Evolutionary conservation across 768 basidiomycete species (phyloP), one percentile per base, ranked within the genome.

Genomic region (Boletellus sp.): DNA sequence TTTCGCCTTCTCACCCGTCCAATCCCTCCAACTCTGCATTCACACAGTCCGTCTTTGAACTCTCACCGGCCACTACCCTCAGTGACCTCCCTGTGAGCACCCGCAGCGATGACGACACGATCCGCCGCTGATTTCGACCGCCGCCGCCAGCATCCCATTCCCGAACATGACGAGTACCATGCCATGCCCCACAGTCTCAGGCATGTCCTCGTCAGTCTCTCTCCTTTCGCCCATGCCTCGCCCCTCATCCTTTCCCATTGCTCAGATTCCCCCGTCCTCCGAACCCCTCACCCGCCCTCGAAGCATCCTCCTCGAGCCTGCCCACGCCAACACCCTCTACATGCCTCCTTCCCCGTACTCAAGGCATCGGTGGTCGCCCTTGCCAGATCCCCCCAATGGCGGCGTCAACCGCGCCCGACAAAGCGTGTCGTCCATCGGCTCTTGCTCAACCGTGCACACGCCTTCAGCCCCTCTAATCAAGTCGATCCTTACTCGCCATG

Each of bases 401-500:
- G 48, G 44, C 8, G 33, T 63, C 26, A 48, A 42, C 26, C 71
- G 69, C 20, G 62, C 68, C 10, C 48, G 70, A 34, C 66, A 65
- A 32, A 68, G 74, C 35, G 65, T 69, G 3, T 76, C 75, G 17
- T 77, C 75, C 28, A 65, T 74, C 12, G 59, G 57, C 19, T 68
- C 66, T 10, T 66, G 55, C 38, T 67, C 66, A 11, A 66, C 68
- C 43, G 37, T 54, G 17, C 65, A 69, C 9, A 61, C 66, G 2
- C 54, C 55, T 36, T 53, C 59, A 10, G 16, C 42, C 3, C 41
- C 43, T 13, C 60, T 57, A 16, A 70, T 76, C 26, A 83, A 78
- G 60, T 84, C 83, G 4, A 85, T 85, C 49, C 73, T 86, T 36
- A 72, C 79, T 35, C 78, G 74, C 47, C 75, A 73, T 54, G 72